phyloP scores from a whole-genome alignment of 768 basidiomycete genomes.

The Albatrellus ellisii region DNA sequence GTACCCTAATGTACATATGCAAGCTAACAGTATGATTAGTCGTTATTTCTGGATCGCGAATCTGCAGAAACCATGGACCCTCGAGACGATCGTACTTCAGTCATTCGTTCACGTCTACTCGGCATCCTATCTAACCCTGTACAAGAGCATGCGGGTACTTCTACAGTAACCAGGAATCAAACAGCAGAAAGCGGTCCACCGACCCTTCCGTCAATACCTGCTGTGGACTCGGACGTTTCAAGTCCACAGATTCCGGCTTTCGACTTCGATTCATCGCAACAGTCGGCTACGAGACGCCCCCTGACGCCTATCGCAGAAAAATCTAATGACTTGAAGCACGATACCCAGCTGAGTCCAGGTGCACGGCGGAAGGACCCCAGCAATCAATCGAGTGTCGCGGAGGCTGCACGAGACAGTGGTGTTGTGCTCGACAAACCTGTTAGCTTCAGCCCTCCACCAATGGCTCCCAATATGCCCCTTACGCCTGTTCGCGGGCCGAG shows the following conservation, averaged over 20 bases:
- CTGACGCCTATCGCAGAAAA: constrained; percentile 53
- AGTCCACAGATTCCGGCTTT: constrained; percentile 48
- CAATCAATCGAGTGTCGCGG: no score
- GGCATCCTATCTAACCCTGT: constrained; percentile 53
- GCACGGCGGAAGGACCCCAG: no score
- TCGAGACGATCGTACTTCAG: constrained; percentile 64
- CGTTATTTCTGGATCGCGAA: constrained; percentile 81
- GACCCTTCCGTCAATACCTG: constrained; percentile 6
- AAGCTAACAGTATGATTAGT: constrained; percentile 25
- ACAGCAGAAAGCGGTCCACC: background rate
- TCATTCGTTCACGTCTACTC: constrained; percentile 47
- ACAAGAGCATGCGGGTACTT: constrained; percentile 23
- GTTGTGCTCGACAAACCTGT: no score
- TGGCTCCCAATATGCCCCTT: no score
- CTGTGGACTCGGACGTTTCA: constrained; percentile 1
- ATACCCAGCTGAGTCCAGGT: no score
- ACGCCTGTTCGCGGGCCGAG: no score
- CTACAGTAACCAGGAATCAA: background rate
- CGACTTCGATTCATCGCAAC: constrained; percentile 26
- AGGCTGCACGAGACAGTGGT: no score
- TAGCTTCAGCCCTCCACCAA: no score
- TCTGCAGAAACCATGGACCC: constrained; percentile 67
- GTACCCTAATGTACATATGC: background rate
- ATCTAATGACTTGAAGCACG: no score
- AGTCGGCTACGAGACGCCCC: constrained; percentile 2